Evolutionary conservation across 179 eudicot genomes (phyloP), one percentile per base, ranked within the genome.

Genomic region (Beta corolliflora): DNA sequence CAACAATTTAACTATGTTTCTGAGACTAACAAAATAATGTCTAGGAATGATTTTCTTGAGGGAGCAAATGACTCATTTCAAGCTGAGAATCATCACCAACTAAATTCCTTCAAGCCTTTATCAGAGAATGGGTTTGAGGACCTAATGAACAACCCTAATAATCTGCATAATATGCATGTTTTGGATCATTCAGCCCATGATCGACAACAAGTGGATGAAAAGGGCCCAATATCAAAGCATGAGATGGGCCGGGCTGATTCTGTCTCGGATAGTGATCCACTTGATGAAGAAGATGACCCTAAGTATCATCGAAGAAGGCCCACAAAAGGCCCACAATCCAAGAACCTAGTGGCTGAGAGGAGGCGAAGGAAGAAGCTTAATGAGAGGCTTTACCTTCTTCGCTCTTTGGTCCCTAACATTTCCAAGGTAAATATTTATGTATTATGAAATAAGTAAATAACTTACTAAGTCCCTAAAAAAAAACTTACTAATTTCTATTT

Each of bases 361-460:
- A 93, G 84, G 79, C 82, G 99, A 79, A 87, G 99, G 83, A 93
- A 92, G 87, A 97, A 97, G 82, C 97, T 97, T 14, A 97, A 94
- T 61, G 97, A 93, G 41, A 81, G 97, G 87, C 94, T 94, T 67
- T 97, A 97, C 79, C 45, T 76, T 66, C 98, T 96, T 61, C 83
- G 98, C 15, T 85, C 98, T 75, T 79, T 94, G 72, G 99, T 96
- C 61, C 99, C 99, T 1, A 96, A 89, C 70, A 96, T 96, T 77
- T 85, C 98, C 71, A 96, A 96, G 99, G 98, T 94, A 85, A 48
- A 41, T 11, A 0, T 41, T 15, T 65, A 9, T 23, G 10, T 36
- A 16, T 68, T 7, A 41, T 56, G 31, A 25, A 44, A 5, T 48
- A 1, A 29, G 1, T 1, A 29, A 29, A 29, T 29, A 29, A 29